These are phyloP conservation scores for Colletotrichum tropicale DNA, from an alignment of 2,329 filamentous ascomycete genomes.

Conservation along the genomic window DNA sequence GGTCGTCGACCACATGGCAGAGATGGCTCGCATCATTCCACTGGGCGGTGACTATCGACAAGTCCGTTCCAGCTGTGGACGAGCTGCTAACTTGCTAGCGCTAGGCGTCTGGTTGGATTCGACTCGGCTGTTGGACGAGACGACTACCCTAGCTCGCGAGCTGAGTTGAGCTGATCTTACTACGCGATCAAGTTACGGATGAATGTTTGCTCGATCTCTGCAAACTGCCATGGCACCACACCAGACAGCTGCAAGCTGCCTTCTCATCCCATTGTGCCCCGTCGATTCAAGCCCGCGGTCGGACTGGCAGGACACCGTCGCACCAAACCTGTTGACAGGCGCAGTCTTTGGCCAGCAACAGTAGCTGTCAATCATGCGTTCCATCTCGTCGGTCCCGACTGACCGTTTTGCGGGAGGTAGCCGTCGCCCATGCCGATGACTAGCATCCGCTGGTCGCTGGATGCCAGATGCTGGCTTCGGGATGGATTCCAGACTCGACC, in stretches of 20 bases:
- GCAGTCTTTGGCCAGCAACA: background rate
- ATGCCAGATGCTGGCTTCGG: background rate
- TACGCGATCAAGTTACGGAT: background rate
- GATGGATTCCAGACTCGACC: background rate
- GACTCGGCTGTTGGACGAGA: background rate
- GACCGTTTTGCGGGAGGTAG: constrained; percentile 4
- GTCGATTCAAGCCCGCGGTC: background rate
- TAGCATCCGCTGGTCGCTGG: background rate
- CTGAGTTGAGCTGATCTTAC: background rate
- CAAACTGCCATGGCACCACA: background rate
- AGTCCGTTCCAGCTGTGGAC: background rate
- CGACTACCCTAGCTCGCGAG: background rate
- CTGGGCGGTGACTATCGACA: constrained; percentile 6
- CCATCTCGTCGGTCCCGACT: background rate
- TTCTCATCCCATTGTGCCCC: background rate
- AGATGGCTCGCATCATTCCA: background rate
- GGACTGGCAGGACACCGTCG: background rate
- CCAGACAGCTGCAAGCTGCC: constrained; percentile 12
- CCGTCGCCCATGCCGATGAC: background rate
- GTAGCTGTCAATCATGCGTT: constrained; percentile 6
- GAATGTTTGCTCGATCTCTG: constrained; percentile 10
- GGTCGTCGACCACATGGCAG: constrained; percentile 10
- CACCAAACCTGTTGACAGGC: constrained; percentile 1
- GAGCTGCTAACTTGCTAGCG: background rate
- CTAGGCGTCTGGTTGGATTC: background rate